Evolutionary conservation across 2,329 filamentous ascomycete genomes (phyloP).

Genomic region (Paecilomyces sp.): DNA sequence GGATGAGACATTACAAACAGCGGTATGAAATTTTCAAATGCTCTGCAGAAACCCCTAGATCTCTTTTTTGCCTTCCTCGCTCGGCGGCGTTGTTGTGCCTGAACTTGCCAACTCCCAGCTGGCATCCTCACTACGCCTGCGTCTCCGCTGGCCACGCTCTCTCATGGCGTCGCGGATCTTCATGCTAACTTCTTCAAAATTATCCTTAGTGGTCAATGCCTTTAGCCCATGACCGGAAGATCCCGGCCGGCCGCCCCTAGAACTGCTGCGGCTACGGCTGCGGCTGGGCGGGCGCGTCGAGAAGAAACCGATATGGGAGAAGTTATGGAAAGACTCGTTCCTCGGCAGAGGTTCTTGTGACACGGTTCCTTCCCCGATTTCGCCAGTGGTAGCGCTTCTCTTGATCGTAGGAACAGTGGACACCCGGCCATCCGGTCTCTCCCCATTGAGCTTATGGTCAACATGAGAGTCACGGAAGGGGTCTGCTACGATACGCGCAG

Average conservation of each 20-base stretch:
- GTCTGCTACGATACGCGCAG: constrained; percentile 58
- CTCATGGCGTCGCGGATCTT: constrained; percentile 81
- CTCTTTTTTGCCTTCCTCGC: constrained; percentile 30
- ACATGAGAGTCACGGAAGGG: constrained; percentile 34
- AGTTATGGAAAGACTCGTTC: constrained; percentile 91
- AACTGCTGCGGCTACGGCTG: constrained; percentile 65
- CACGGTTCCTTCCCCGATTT: constrained; percentile 15
- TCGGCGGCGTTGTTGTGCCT: constrained; percentile 27
- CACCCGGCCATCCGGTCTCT: constrained; percentile 1
- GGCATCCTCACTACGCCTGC: constrained; percentile 40
- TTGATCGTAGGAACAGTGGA: constrained; percentile 14
- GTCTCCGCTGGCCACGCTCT: constrained; percentile 61
- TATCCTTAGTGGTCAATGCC: constrained; percentile 62
- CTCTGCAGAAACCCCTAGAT: constrained; percentile 12
- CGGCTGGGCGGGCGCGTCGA: constrained; percentile 79
- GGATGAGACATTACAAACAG: constrained; percentile 3
- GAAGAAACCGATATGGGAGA: constrained; percentile 82
- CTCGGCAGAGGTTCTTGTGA: constrained; percentile 56
- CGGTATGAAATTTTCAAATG: constrained; percentile 3
- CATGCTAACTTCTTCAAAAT: constrained; percentile 73
- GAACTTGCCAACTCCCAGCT: constrained; percentile 35
- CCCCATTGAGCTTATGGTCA: constrained; percentile 10
- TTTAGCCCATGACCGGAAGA: constrained; percentile 59
- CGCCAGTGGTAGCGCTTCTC: constrained; percentile 12
- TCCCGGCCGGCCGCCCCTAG: constrained; percentile 56